A percentile compares a stretch with the other conserved stretches of the same genome.
Evolutionary conservation across 331 rosid species (phyloP).

Genomic region (Stylosanthes scabra): DNA sequence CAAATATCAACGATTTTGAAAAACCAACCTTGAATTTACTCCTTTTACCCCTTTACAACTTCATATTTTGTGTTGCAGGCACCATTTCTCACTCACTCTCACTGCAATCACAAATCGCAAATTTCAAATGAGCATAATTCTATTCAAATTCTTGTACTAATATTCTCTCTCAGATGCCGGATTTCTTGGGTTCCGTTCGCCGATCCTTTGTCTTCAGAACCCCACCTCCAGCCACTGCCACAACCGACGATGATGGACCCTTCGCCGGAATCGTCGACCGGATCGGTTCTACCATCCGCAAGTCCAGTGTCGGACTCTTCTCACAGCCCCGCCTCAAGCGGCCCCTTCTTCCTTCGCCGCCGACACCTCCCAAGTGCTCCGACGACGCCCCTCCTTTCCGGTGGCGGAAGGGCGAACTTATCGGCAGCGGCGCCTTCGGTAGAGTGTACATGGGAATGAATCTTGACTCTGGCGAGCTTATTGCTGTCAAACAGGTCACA

Average conservation of each 20-base stretch:
- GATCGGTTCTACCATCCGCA: slow-evolving; percentile 74
- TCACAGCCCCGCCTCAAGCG: slow-evolving; percentile 36
- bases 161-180: slow-evolving; percentile 60
- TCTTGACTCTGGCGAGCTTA: slow-evolving; percentile 96
- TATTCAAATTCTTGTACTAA: slow-evolving; percentile 39
- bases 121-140: slow-evolving; percentile 37
- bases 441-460: slow-evolving; percentile 99
- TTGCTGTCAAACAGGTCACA: slow-evolving; percentile 89
- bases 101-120: background rate
- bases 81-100: background rate
- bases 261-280: slow-evolving; percentile 62
- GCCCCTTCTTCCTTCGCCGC: slow-evolving; percentile 47
- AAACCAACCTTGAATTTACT: background rate
- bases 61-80: background rate
- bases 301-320: slow-evolving; percentile 68
- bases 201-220: slow-evolving; percentile 81
- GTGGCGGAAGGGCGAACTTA: slow-evolving; percentile 98
- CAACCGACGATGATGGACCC: slow-evolving; percentile 50
- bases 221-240: slow-evolving; percentile 37
- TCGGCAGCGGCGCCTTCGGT: slow-evolving; percentile 97
- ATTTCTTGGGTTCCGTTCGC: slow-evolving; percentile 87
- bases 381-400: slow-evolving; percentile 58
- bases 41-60: background rate
- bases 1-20: background rate
- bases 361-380: slow-evolving; percentile 29